phyloP scores from a whole-genome alignment of 78 protist species.

The Guillardia theta region DNA sequence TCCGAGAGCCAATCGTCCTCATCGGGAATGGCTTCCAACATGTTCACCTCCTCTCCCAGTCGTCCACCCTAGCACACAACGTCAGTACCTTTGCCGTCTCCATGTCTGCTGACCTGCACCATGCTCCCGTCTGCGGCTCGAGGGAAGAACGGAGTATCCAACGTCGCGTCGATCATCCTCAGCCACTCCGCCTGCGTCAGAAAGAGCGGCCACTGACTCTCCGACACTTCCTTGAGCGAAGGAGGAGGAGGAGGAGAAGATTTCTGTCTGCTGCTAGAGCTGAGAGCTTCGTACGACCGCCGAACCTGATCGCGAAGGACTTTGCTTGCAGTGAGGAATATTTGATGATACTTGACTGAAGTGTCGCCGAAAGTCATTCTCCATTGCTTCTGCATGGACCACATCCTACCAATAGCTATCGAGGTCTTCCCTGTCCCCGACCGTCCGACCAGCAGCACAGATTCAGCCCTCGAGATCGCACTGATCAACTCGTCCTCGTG shows the following conservation, averaged over 20 bases:
- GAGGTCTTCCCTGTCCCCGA: conserved; percentile 44
- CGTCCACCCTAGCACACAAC: background rate
- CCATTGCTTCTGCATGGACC: background rate
- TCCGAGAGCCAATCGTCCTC: conserved; percentile 13
- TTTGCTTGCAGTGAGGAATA: conserved; percentile 20
- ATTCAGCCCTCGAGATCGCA: background rate
- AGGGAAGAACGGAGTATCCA: conserved; percentile 21
- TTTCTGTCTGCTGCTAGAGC: background rate
- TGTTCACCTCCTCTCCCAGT: background rate
- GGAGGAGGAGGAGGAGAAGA: background rate
- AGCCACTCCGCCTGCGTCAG: conserved; percentile 41
- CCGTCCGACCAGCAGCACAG: conserved; percentile 6
- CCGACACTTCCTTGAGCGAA: background rate
- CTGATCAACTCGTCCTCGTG: background rate
- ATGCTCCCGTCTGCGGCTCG: background rate
- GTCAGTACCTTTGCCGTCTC: background rate
- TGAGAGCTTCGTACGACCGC: background rate
- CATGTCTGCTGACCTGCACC: background rate
- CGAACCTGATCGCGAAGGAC: background rate
- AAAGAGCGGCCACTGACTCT: conserved; percentile 12
- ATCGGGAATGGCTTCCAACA: background rate
- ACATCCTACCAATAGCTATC: conserved; percentile 27
- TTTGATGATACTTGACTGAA: background rate
- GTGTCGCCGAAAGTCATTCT: background rate
- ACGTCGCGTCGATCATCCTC: conserved; percentile 23